Base-by-base conservation (phyloP, 2,329 filamentous ascomycete species). In the Phoma herbarum region DNA sequence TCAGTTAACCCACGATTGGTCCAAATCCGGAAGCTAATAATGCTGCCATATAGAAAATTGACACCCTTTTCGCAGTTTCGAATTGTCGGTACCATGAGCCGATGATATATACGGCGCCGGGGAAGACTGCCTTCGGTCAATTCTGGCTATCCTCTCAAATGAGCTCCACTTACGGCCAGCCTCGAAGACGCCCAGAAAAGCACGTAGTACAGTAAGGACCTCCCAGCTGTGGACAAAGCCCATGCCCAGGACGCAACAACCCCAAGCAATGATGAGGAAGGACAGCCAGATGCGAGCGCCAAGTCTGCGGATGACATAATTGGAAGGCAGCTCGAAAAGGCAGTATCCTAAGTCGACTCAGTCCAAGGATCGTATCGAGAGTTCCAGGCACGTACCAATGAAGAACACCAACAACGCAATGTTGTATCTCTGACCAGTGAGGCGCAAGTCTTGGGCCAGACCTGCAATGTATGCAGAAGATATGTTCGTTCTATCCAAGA, bases 331-430 rank as follows among this genome's bases (percentile, higher is more conserved):
- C 48, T 76, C 72, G 45, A 76, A 75, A 0, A 76, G 47, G 6
- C 63, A 68, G 49, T 76, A 76, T 0, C 58, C 68, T 69, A 26
- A 1, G 14, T 1, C 1, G n/a, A 14, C 29, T 57, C 25, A 57
- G 47, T 9, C 25, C 25, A 23, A 47, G 18, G 0, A 29, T 22
- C 20, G 18, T 29, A 20, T 14, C 3, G 18, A 16, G 10, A 2
- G 4, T 25, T 10, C 4, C 23, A 16, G 10, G 9, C 20, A 31
- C 41, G 6, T 52, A 58, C 55, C 55, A 12, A 75, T 67, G 59
- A 73, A 75, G 64, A 75, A 75, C 0, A 74, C 69, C 6, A 75
- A 59, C 22, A 75, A 57, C 2, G 71, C 69, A 25, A 75, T 69
- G 37, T 71, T 73, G 46, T 74, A 74, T 41, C 72, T 62, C 12